Base-by-base conservation (phyloP, 1,284 basidiomycete species). In the Cryptococcus amylolentus region DNA sequence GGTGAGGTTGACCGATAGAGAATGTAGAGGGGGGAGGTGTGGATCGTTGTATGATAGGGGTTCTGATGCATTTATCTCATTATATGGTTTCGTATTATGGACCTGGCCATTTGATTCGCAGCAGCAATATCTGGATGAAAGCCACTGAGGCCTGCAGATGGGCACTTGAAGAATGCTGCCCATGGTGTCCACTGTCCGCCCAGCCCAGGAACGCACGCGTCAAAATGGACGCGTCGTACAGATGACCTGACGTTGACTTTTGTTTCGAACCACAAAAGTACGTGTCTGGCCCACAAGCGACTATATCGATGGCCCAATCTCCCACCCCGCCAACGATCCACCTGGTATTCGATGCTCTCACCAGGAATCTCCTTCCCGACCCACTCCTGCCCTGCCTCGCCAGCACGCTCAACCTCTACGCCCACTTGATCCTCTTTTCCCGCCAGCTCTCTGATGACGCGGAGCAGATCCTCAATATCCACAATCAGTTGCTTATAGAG, bases 1-100 rank as follows among this genome's bases (percentile, higher is more conserved):
- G 88, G 88, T 81, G 87, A 82, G 69, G 87, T 85, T 49, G 72
- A 77, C 66, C 65, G 77, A 67, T 77, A 60, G 47, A 43, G 47
- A 58, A 56, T 55, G 57, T 50, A 39, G 20, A n/a, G 1, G 31
- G 35, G 9, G 35, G 31, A 8, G 42, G 38, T 31, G 10, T 9
- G 53, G 38, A 44, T 16, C 28, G 44, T 57, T 58, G 52, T 54
- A 55, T 50, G 55, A 55, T 59, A 52, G 14, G 41, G 38, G 44
- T 35, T 35, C 3, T 35, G 31, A 46, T 46, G 44, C 44, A 46
- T 46, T 28, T 23, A 20, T 46, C 8, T 46, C 26, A 42, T 23
- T n/a, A n/a, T 23, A 42, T 10, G 16, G 16, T 42, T 23, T 42
- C 16, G 14, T 42, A 8, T 7, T 16, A 42, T 42, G 41, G 14